Evolutionary conservation across 23 red algal genomes (phyloP).

Genomic region (Chondrus crispus): DNA sequence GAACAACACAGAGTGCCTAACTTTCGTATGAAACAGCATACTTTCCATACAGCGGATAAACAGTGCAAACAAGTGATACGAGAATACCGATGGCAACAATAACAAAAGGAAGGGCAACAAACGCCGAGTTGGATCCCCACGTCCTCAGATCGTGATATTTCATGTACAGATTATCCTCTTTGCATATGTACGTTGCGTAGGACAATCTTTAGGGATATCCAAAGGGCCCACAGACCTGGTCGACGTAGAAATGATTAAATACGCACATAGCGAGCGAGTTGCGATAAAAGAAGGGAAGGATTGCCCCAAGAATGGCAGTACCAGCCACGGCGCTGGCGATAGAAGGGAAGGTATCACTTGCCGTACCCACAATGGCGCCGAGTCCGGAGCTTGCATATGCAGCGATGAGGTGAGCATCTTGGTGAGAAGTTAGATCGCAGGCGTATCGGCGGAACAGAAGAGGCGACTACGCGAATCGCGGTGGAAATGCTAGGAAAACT

Average conservation of each 20-base stretch:
- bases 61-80: constrained; percentile 18
- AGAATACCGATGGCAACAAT: constrained; percentile 18
- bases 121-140: constrained; percentile 21
- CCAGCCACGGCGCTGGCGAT: constrained; percentile 24
- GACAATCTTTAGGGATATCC: constrained; percentile 38
- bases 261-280: constrained; percentile 45
- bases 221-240: constrained; percentile 51
- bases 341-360: constrained; percentile 67
- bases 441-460: too few relatives aligned
- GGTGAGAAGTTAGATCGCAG: too few relatives aligned
- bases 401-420: too few relatives aligned
- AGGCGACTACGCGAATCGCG: too few relatives aligned
- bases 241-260: constrained; percentile 44
- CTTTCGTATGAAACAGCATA: background rate
- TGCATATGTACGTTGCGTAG: constrained; percentile 64
- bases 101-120: constrained; percentile 63
- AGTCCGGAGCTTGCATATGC: background rate
- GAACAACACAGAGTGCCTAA: background rate
- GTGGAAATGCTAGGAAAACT: too few relatives aligned
- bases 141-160: constrained; percentile 12
- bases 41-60: constrained; percentile 1
- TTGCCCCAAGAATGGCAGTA: constrained; percentile 59
- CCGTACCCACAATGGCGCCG: constrained; percentile 15
- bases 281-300: constrained; percentile 48
- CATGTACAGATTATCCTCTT: background rate